Conservation (phyloP, 2,329 filamentous ascomycete genomes). For the Lecanicillium sp. region DNA sequence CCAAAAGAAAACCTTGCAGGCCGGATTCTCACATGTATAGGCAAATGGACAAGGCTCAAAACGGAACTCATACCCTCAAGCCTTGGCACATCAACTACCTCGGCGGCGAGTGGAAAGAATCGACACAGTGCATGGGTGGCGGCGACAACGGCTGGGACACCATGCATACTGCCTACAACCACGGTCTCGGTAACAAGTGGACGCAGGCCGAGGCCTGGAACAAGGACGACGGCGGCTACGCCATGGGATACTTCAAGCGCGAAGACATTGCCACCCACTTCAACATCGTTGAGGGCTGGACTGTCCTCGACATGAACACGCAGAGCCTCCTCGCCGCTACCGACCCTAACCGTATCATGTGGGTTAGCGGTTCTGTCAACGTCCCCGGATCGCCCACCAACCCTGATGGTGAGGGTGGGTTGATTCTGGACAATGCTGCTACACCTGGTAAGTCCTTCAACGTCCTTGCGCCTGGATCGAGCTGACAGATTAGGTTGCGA, state of each 20-base stretch:
- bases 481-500: constrained; percentile 28
- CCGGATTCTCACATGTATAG: not conserved
- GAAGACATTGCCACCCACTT: constrained; percentile 48
- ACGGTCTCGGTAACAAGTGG: constrained; percentile 46
- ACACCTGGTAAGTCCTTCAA: constrained; percentile 12
- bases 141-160: constrained; percentile 45
- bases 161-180: constrained; percentile 45
- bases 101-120: constrained; percentile 38
- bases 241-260: constrained; percentile 43
- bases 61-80: constrained; percentile 39
- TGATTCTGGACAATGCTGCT: constrained; percentile 41
- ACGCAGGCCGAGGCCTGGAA: constrained; percentile 19
- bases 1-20: not conserved
- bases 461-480: too few species aligned
- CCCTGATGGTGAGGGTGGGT: constrained; percentile 34
- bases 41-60: constrained; percentile 34
- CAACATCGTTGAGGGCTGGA: constrained; percentile 49
- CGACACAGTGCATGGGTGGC: constrained; percentile 47
- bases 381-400: constrained; percentile 33
- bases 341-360: constrained; percentile 39
- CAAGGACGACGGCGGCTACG: constrained; percentile 15
- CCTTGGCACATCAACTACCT: constrained; percentile 46
- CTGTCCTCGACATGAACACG: constrained; percentile 20
- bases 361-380: constrained; percentile 40
- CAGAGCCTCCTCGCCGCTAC: constrained; percentile 25